Base-by-base conservation (phyloP, 352 stramenopile species). In the Globisporangium mamillatum region DNA sequence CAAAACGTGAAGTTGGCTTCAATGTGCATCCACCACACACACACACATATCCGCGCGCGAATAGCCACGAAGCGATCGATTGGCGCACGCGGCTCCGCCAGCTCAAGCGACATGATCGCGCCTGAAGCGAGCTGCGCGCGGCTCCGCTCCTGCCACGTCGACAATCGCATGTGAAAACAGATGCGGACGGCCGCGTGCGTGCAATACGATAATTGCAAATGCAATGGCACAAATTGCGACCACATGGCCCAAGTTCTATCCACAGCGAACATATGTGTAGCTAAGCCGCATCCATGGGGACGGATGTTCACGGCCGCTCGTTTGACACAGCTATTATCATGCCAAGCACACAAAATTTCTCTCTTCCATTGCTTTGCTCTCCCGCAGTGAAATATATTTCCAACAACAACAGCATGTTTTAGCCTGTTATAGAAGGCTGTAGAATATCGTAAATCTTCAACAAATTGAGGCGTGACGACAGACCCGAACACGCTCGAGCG, bases 1-100 rank as follows among this genome's bases (percentile, higher is more conserved):
- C 12, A 46, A 46, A 50, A 50, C 16, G 41, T 50, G 38, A 46
- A 46, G 44, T 18, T 63, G 58, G 34, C 58, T 46, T 60, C 55
- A 60, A 44, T 14, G 27, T 60, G 27, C 55, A 44, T 27, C 16
- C 22, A 24, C 44, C 18, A 52, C 44, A n/a, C 16, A 10, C 44
- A 14, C 36, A 14, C 10, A 16, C 36, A 44, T 20, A 6, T 46
- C 38, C 12, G 38, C 38, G 12, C 12, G 38, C 50, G 9, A 38
- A 60, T 24, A 60, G 27, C 54, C 54, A 38, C 27, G 54, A 60
- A n/a, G 25, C 25, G 2, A 60, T 18, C 27, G 55, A 60, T 29
- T 60, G 55, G 55, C 55, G 55, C 55, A 60, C 27, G 27, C 20
- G 27, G 24, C 25, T 36, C 27, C 54, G 24, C 4, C 54, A 4